Percentiles rank a stretch among this genome's conserved stretches.
Conservation (phyloP, 768 basidiomycete species). For the Mycena rosella region DNA sequence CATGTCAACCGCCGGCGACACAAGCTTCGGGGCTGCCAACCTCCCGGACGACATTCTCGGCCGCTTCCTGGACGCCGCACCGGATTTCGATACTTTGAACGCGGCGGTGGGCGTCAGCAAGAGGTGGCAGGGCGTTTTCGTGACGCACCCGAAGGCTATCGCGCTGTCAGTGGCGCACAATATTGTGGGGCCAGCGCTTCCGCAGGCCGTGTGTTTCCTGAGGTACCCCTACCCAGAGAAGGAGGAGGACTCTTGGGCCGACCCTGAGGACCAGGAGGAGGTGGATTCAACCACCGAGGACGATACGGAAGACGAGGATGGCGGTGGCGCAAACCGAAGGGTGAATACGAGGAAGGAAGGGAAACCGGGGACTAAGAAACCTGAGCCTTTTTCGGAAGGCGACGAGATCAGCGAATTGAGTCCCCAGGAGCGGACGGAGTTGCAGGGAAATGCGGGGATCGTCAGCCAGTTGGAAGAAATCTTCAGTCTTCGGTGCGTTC, state of each 20-base stretch:
- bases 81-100: slow-evolving; percentile 26
- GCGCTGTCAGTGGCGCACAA: slow-evolving; percentile 19
- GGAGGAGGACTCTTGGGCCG: slow-evolving; percentile 25
- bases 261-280: slow-evolving; percentile 2
- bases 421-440: slow-evolving; percentile 11
- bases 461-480: slow-evolving; percentile 13
- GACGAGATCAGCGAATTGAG: slow-evolving; percentile 20
- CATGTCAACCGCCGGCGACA: too few species aligned
- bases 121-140: slow-evolving; percentile 24
- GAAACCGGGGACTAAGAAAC: background rate
- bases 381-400: slow-evolving; percentile 5
- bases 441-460: slow-evolving; percentile 21
- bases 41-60: background rate
- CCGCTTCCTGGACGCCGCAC: background rate
- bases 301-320: slow-evolving; percentile 7
- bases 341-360: background rate
- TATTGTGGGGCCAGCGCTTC: slow-evolving; percentile 25
- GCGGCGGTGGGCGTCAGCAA: slow-evolving; percentile 22
- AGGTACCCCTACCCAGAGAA: slow-evolving; percentile 36
- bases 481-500: slow-evolving; percentile 25
- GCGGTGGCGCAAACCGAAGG: too few species aligned
- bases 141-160: slow-evolving; percentile 13
- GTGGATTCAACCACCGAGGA: too few species aligned
- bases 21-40: background rate
- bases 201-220: slow-evolving; percentile 30